Evolutionary conservation across 345 rosid species (phyloP).

Genomic region (Corchorus olitorius): DNA sequence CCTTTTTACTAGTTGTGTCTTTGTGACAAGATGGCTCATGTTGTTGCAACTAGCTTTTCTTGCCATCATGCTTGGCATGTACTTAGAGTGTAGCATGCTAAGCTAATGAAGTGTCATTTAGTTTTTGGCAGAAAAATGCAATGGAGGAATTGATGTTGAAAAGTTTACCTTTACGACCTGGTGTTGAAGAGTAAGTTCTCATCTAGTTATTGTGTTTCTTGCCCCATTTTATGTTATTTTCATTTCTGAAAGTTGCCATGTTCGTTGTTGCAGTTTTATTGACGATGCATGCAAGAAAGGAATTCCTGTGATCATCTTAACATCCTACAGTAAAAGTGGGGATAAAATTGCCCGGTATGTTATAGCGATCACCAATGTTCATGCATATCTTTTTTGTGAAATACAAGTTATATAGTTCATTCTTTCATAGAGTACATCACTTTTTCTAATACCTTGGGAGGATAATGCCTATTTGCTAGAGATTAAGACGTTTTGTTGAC

Average conservation of each 20-base stretch:
- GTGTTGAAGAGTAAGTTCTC: constrained; percentile 73
- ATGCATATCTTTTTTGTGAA: not conserved
- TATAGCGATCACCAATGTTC: not conserved
- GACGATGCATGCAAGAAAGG: constrained; percentile 64
- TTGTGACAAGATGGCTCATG: not conserved
- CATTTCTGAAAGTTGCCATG: not conserved
- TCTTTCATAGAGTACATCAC: not conserved
- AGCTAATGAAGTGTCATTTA: constrained; percentile 25
- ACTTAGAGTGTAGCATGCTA: not conserved
- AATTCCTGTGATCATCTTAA: constrained; percentile 63
- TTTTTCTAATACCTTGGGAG: not conserved
- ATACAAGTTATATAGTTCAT: not conserved
- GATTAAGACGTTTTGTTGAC: constrained; percentile 11
- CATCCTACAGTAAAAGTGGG: constrained; percentile 71
- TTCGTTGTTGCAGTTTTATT: constrained; percentile 65
- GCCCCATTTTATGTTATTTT: not conserved
- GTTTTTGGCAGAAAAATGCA: constrained; percentile 73
- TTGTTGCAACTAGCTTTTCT: not conserved
- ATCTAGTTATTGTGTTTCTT: not conserved
- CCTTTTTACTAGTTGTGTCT: not conserved
- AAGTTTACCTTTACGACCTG: constrained; percentile 80
- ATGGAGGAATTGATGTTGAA: constrained; percentile 65
- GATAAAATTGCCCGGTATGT: constrained; percentile 73
- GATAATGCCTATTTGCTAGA: constrained; percentile 6
- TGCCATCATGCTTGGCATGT: constrained; percentile 5